A percentile compares a stretch with the other conserved stretches of the same genome.
phyloP scores from a whole-genome alignment of 495 filamentous ascomycete genomes.

The Aspergillus avenaceus region DNA sequence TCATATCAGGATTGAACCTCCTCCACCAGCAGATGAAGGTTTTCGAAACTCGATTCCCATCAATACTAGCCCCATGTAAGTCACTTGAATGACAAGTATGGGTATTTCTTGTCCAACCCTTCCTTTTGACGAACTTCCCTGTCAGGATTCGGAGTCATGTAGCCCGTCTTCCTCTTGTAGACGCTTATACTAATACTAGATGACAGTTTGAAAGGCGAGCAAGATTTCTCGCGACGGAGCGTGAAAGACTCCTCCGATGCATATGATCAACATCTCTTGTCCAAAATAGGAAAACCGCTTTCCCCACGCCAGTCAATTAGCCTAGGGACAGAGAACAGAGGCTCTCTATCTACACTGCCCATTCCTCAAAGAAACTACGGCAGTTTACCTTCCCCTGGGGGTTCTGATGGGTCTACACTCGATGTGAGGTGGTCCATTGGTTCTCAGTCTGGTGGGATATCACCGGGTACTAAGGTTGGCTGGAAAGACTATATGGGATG shows the following conservation, averaged over 20 bases:
- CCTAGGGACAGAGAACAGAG: constrained; percentile 49
- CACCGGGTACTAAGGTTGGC: constrained; percentile 38
- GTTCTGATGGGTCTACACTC: constrained; percentile 39
- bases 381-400: constrained; percentile 43
- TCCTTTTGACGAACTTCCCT: no score
- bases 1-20: constrained; percentile 46
- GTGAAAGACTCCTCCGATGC: constrained; percentile 61
- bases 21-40: constrained; percentile 39
- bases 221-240: constrained; percentile 51
- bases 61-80: constrained; percentile 46
- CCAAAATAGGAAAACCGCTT: constrained; percentile 65
- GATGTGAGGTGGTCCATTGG: constrained; percentile 41
- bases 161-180: background rate
- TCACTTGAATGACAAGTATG: background rate
- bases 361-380: constrained; percentile 34
- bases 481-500: constrained; percentile 44
- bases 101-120: background rate
- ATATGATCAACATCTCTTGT: constrained; percentile 76
- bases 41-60: constrained; percentile 40
- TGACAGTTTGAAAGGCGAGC: constrained; percentile 55
- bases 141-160: no score
- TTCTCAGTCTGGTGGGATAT: constrained; percentile 42
- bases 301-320: constrained; percentile 54
- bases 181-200: background rate
- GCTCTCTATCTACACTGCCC: constrained; percentile 46